Evolutionary conservation across 129 eudicot species (phyloP), one percentile per base, ranked within the genome.

Genomic region (Rutidosis leptorrhynchoides): DNA sequence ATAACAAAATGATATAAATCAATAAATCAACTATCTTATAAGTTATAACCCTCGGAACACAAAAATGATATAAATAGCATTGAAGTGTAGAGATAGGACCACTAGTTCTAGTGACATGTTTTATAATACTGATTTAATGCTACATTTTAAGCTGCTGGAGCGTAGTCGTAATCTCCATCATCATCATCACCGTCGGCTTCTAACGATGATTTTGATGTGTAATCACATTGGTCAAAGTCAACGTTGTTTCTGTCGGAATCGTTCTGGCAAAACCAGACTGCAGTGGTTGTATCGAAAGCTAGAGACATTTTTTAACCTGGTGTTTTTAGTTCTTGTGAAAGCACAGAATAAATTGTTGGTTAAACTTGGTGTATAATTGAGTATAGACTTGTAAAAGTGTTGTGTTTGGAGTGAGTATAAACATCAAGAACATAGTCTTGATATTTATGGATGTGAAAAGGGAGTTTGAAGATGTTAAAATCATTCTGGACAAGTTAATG

Each of bases 91-190:
- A n/a, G n/a, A n/a, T n/a, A n/a, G n/a, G n/a, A n/a, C n/a, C 45
- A 37, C 45, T 37, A 37, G 16, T 10, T 11, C 43, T 37, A 37
- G 45, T 11, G 45, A 37, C 45, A 37, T 3, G 45, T n/a, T 11
- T 37, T 2, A 37, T 37, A 16, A 14, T 37, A 37, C 45, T 37
- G 16, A 14, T 37, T 3, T 37, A 37, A 11, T 37, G 3, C 16
- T 37, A n/a, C 10, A 67, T 17, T 11, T 51, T 51, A 67, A 10
- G 71, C 71, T 30, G 71, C 71, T 10, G 71, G 71, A 63, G 76
- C 79, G 68, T 61, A 76, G 75, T 71, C 81, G 22, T 67, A 72
- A 48, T 45, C 76, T 35, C 48, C 81, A 27, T 71, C 78, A 32
- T 67, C 85, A n/a, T 77, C 73, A n/a, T 71, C 78, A 6, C 70